These are phyloP conservation scores for Dimocarpus longan DNA, from an alignment of 345 rosid genomes.

Conservation along the genomic window DNA sequence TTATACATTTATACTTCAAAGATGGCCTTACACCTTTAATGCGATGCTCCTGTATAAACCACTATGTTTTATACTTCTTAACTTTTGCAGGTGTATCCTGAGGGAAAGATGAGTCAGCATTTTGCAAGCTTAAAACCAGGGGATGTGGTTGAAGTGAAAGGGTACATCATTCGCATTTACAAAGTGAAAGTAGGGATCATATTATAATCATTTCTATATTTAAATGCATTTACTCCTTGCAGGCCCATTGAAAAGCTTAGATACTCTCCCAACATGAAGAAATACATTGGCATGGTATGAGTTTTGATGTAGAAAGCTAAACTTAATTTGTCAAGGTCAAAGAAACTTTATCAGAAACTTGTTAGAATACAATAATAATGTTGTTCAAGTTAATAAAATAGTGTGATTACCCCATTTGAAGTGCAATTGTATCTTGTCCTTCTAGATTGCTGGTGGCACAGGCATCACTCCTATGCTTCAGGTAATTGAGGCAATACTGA, in stretches of 20 bases:
- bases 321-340: not conserved
- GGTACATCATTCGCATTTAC: slow-evolving; percentile 42
- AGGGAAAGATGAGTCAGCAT: slow-evolving; percentile 99
- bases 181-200: not conserved
- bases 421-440: slow-evolving; percentile 16
- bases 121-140: slow-evolving; percentile 93
- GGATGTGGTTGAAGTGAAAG: slow-evolving; percentile 89
- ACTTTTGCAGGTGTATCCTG: slow-evolving; percentile 78
- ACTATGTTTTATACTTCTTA: not conserved
- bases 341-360: not conserved
- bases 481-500: slow-evolving; percentile 83
- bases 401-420: not conserved
- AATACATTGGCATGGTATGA: slow-evolving; percentile 93
- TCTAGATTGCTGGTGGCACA: slow-evolving; percentile 91
- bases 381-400: not conserved
- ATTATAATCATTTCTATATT: not conserved
- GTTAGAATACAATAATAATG: not conserved
- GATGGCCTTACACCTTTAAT: slow-evolving; percentile 2
- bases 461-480: slow-evolving; percentile 99
- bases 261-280: slow-evolving; percentile 94
- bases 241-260: slow-evolving; percentile 93
- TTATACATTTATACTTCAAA: not conserved
- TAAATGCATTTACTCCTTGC: slow-evolving; percentile 38
- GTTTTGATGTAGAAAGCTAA: slow-evolving; percentile 25
- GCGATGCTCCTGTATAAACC: slow-evolving; percentile 8